phyloP scores from a whole-genome alignment of 805 yeast species.

The Hanseniaspora valbyensis region DNA sequence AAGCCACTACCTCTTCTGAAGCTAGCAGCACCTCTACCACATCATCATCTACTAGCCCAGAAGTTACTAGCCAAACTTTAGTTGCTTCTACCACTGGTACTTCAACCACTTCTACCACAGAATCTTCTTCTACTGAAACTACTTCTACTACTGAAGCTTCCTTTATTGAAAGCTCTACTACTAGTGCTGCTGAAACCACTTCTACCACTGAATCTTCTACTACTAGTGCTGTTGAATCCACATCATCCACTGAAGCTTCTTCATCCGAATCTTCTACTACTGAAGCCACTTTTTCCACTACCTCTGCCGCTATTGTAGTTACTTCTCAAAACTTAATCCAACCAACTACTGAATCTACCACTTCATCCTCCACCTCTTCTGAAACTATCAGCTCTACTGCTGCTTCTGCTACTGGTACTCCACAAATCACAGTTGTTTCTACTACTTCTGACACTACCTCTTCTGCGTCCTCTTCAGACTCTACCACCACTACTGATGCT shows the following conservation, averaged over 20 bases:
- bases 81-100: conserved; percentile 13
- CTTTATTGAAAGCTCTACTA: not conserved
- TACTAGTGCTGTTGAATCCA: conserved; percentile 19
- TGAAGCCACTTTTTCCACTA: not conserved
- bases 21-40: no score
- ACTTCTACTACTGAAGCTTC: conserved; percentile 12
- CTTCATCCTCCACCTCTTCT: conserved; percentile 1
- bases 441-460: conserved; percentile 6
- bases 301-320: not conserved
- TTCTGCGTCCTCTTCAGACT: conserved; percentile 10
- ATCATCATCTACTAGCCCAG: conserved; percentile 13
- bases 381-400: not conserved
- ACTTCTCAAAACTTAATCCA: not conserved
- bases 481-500: conserved; percentile 7
- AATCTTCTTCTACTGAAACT: not conserved
- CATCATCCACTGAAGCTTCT: not conserved
- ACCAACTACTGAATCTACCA: conserved; percentile 1
- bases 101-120: conserved; percentile 16
- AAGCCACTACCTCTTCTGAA: conserved; percentile 1
- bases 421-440: not conserved
- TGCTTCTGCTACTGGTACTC: not conserved
- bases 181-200: conserved; percentile 14
- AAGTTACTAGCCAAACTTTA: conserved; percentile 14
- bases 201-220: conserved; percentile 17
- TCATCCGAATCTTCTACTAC: not conserved